Evolutionary conservation across 345 rosid species (phyloP).

Genomic region (Trapa incisa): DNA sequence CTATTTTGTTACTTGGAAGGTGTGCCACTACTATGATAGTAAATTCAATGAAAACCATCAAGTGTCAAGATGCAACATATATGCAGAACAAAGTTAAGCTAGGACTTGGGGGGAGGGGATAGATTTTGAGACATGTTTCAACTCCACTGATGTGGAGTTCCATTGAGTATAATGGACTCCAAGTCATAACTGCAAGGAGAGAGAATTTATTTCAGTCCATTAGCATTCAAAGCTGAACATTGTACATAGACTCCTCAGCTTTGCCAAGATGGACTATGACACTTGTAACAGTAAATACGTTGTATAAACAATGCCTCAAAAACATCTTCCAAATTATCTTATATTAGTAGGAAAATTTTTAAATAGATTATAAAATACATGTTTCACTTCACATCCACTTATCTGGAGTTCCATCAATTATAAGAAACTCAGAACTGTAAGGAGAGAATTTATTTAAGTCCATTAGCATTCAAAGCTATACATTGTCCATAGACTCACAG

Average conservation of each 20-base stretch:
- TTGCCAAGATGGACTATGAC: constrained; percentile 13
- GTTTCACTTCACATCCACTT: constrained; percentile 12
- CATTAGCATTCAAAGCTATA: constrained; percentile 38
- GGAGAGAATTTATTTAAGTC: constrained; percentile 18
- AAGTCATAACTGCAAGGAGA: constrained; percentile 10
- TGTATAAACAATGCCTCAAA: neutral
- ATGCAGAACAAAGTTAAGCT: neutral
- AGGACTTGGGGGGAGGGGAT: neutral
- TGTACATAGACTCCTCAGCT: constrained; percentile 16
- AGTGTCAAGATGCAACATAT: neutral
- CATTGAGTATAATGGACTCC: neutral
- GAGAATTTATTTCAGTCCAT: constrained; percentile 23
- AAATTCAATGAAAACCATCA: neutral
- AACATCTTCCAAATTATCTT: neutral
- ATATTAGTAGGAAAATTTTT: too few relatives aligned
- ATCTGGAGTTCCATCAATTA: constrained; percentile 16
- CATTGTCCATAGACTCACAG: constrained; percentile 15
- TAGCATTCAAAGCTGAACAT: constrained; percentile 36
- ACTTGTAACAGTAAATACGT: neutral
- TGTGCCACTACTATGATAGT: neutral
- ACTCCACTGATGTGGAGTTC: constrained; percentile 21
- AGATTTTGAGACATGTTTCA: constrained; percentile 8
- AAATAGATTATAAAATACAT: neutral
- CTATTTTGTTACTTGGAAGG: neutral
- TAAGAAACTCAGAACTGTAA: constrained; percentile 6